phyloP scores from a whole-genome alignment of 495 filamentous ascomycete genomes.

The Bryoglossum gracile region DNA sequence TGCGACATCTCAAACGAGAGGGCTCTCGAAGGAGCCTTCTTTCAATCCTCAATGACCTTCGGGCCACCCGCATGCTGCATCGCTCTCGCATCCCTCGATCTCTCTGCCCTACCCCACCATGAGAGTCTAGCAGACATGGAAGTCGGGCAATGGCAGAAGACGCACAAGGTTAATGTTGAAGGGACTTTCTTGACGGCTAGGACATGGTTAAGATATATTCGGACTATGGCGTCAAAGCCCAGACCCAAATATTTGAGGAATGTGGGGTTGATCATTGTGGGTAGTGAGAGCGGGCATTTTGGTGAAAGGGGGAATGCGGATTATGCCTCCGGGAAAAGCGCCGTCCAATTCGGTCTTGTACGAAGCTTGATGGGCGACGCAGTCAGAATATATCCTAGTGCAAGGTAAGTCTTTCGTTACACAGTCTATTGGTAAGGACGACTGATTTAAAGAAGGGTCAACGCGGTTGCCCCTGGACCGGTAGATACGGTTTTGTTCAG shows the following conservation, averaged over 20 bases:
- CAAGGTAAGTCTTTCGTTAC: conserved; percentile 13
- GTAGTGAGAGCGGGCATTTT: conserved; percentile 36
- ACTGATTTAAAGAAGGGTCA: conserved; percentile 27
- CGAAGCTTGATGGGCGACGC: conserved; percentile 33
- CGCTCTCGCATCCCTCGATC: conserved; percentile 34
- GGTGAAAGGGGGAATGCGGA: conserved; percentile 34
- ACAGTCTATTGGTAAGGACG: neutral
- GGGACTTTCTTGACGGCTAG: conserved; percentile 37
- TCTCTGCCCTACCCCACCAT: conserved; percentile 31
- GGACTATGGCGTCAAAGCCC: too few species aligned
- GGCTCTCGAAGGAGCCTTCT: conserved; percentile 27
- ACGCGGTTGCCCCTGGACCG: conserved; percentile 36
- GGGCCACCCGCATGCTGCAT: conserved; percentile 33
- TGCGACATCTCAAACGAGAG: conserved; percentile 31
- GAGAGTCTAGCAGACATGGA: conserved; percentile 31
- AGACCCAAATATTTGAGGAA: conserved; percentile 30
- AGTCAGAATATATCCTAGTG: conserved; percentile 26
- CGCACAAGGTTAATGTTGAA: conserved; percentile 34
- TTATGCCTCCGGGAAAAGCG: conserved; percentile 35
- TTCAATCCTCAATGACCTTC: conserved; percentile 20
- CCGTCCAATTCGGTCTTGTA: conserved; percentile 34
- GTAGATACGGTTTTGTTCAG: conserved; percentile 34
- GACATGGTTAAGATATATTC: conserved; percentile 24
- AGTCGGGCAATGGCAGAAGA: conserved; percentile 29
- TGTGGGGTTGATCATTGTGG: conserved; percentile 34